A percentile compares a stretch with the other conserved stretches of the same genome.
These are phyloP conservation scores for Candida sanyaensis DNA, from an alignment of 1,139 yeast species.

Conservation along the genomic window DNA sequence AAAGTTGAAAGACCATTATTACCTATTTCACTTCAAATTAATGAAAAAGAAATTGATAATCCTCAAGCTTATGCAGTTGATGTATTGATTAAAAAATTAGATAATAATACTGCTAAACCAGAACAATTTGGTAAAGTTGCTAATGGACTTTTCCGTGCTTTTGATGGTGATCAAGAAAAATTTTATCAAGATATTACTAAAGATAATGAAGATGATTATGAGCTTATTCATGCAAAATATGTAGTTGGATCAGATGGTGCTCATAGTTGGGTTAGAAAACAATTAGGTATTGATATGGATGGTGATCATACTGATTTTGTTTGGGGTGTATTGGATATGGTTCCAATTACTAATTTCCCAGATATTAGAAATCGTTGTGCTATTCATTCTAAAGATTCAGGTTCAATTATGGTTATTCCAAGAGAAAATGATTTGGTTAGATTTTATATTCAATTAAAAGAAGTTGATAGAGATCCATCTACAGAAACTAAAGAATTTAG, in stretches of 20 bases:
- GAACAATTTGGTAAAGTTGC: conserved; percentile 25
- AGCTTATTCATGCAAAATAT: conserved; percentile 29
- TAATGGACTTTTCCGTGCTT: conserved; percentile 31
- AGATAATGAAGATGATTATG: conserved; percentile 10
- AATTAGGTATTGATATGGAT: conserved; percentile 23
- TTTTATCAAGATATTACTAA: conserved; percentile 10
- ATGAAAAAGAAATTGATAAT: conserved; percentile 20
- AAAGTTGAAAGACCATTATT: conserved; percentile 27
- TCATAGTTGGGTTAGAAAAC: conserved; percentile 35
- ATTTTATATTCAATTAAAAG: conserved; percentile 26
- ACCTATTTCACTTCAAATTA: conserved; percentile 24
- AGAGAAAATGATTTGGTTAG: conserved; percentile 34
- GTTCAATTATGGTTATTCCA: conserved; percentile 36
- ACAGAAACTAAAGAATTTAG: conserved; percentile 9
- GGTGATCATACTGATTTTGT: conserved; percentile 37
- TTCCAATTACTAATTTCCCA: conserved; percentile 36
- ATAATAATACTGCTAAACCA: conserved; percentile 17
- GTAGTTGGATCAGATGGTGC: conserved; percentile 40
- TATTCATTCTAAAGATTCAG: conserved; percentile 30
- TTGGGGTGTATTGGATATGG: conserved; percentile 40
- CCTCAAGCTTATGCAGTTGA: conserved; percentile 28
- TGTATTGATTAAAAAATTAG: conserved; percentile 18
- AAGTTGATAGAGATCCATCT: conserved; percentile 23
- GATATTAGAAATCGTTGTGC: conserved; percentile 36
- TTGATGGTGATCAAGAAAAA: conserved; percentile 28